Conservation (phyloP, 2,329 filamentous ascomycete species). For the Fusarium dimerum region DNA sequence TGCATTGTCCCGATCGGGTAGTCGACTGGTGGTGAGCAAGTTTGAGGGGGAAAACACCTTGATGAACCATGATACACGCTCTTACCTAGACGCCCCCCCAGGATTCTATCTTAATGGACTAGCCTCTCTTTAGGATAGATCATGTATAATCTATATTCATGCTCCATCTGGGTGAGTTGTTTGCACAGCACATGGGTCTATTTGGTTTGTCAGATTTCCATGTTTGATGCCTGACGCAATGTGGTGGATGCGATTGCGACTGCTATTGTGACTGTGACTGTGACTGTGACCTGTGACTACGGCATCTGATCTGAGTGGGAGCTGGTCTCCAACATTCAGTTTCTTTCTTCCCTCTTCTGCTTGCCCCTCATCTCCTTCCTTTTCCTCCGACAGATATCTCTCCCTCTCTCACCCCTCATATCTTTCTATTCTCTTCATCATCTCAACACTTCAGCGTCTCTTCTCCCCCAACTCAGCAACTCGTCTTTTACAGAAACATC, state of each 20-base stretch:
- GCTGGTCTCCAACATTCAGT: background rate
- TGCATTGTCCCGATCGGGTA: conserved; percentile 29
- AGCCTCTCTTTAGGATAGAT: background rate
- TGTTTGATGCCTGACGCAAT: conserved; percentile 19
- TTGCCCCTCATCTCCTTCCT: conserved; percentile 4
- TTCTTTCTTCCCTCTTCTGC: conserved; percentile 9
- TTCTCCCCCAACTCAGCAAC: background rate
- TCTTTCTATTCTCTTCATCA: background rate
- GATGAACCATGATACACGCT: conserved; percentile 17
- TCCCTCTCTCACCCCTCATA: conserved; percentile 2
- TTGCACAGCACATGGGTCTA: too few relatives aligned
- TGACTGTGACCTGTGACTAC: too few relatives aligned
- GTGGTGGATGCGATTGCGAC: background rate
- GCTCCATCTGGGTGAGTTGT: too few relatives aligned
- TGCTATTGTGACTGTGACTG: too few relatives aligned
- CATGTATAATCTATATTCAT: background rate
- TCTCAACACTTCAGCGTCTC: background rate
- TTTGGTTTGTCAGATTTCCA: too few relatives aligned
- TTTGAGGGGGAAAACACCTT: conserved; percentile 26
- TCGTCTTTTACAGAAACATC: background rate
- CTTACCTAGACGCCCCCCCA: too few relatives aligned
- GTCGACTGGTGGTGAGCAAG: conserved; percentile 26
- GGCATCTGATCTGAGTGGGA: background rate
- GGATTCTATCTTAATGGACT: background rate
- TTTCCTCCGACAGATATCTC: conserved; percentile 2